Evolutionary conservation across 2,329 filamentous ascomycete species (phyloP), one percentile per base, ranked within the genome.

Genomic region (Ophiostoma montium): DNA sequence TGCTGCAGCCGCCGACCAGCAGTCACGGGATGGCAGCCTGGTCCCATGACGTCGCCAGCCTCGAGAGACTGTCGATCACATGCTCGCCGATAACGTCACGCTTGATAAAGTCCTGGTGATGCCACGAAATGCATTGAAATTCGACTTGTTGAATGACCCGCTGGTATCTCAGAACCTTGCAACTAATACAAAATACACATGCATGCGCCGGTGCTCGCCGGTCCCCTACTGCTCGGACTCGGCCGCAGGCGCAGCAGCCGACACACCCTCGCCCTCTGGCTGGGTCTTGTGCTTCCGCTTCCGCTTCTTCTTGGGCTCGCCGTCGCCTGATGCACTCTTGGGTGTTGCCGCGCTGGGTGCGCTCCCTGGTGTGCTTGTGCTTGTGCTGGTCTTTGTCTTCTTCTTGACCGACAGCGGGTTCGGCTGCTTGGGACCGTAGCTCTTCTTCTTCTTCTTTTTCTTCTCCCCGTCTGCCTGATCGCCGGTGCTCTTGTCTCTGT

Each of bases 331-430:
- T 13, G 47, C 8, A 15, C 16, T 13, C 10, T 46, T 38, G 15
- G 46, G 16, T 48, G 50, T 36, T 13, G 52, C 10, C 18, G 39
- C 33, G 6, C 15, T 18, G 19, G 39, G 12, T 9, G 38, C 31
- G 12, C 21, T 3, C 12, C n/a, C 19, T 27, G 48, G 5, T 9
- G 44, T 2, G 11, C 44, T 56, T 10, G 44, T 18, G 46, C 61
- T 62, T 9, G 44, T 2, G 11, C 44, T 56, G 6, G 44, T 18
- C 49, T 61, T 62, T 57, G 65, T 63, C 52, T 58, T 48, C 56
- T 65, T 62, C 59, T 63, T 63, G 35, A 63, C 53, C 35, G 61
- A 56, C 46, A 65, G 48, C 18, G 64, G 61, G 46, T 66, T 63
- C 7, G 63, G 59, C 6, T 55, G 57, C 54, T 65, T 64, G 36